Evolutionary conservation across 441 rosid species (phyloP), one percentile per base, ranked within the genome.

Genomic region (Euphorbia schlechtendalii): DNA sequence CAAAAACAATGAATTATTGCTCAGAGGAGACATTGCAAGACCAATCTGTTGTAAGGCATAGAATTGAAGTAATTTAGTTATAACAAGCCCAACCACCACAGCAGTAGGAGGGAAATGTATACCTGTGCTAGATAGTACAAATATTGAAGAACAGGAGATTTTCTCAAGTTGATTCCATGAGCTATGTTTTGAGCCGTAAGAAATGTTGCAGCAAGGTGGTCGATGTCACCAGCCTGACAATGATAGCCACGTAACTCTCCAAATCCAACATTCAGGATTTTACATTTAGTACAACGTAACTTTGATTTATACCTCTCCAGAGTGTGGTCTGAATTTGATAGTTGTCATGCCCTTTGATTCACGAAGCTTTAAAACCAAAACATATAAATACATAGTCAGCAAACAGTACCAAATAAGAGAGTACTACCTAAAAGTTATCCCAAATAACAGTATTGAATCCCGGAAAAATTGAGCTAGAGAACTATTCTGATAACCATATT

Each of bases 131-230:
- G 80, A 74, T 87, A 94, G 81, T 91, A 94, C 57, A 94, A 88
- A 81, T 94, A 91, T 73, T 94, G 99, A 74, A 94, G 98, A 20
- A 94, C 99, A 17, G 99, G 99, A 80, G 99, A 94, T 76, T 94
- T 94, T 63, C 88, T 85, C 81, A 94, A 79, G 77, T 94, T 94
- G 78, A 89, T 89, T 69, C 99, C 99, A 67, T 94, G 98, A 8
- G 99, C 99, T 38, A n/a, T n/a, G n/a, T n/a, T n/a, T n/a, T n/a
- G n/a, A n/a, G n/a, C n/a, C n/a, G n/a, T n/a, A n/a, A n/a, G 94
- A 80, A 94, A 91, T 11, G 99, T 89, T 51, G 99, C 98, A 69
- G 99, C 99, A 69, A 94, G 89, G 76, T 94, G 99, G 84, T 94
- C 99, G 69, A 86, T 86, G 69, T 94, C 99, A 57, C 99, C 99